Conservation (phyloP, 768 basidiomycete species). For the Mycena rebaudengoi region DNA sequence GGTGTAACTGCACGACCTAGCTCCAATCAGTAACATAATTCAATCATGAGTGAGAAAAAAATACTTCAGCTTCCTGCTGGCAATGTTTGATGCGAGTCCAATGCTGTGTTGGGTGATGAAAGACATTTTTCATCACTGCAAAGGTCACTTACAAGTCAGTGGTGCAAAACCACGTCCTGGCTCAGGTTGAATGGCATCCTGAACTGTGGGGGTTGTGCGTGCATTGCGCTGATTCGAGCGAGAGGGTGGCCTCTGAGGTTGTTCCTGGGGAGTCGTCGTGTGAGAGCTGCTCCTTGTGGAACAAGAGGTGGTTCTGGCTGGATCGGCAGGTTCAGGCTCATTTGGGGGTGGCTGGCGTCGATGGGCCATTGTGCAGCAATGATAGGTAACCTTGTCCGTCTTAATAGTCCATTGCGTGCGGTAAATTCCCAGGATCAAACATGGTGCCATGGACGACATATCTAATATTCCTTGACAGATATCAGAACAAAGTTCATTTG, state of each 20-base stretch:
- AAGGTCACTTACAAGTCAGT: not conserved
- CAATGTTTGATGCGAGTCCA: not conserved
- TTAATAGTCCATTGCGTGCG: not conserved
- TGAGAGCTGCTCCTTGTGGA: not conserved
- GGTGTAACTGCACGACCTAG: not conserved
- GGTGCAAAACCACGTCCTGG: conserved; percentile 6
- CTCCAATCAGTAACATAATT: not conserved
- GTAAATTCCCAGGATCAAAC: not conserved
- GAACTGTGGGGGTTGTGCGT: not conserved
- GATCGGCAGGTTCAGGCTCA: not conserved
- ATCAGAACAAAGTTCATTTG: not conserved
- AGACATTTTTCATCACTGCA: not conserved
- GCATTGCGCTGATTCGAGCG: not conserved
- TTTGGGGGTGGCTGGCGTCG: not conserved
- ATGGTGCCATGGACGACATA: not conserved
- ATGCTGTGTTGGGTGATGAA: not conserved
- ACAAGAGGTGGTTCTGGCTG: not conserved
- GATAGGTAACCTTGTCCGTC: not conserved
- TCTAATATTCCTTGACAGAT: not conserved
- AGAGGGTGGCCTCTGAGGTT: not conserved
- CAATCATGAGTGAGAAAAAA: not conserved
- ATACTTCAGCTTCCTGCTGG: conserved; percentile 4
- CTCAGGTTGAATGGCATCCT: not conserved
- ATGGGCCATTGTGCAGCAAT: too few relatives aligned
- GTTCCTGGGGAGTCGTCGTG: not conserved